A percentile compares a stretch with the other conserved stretches of the same genome.
phyloP scores from a whole-genome alignment of 345 rosid species.

The Eucalyptus cloeziana region DNA sequence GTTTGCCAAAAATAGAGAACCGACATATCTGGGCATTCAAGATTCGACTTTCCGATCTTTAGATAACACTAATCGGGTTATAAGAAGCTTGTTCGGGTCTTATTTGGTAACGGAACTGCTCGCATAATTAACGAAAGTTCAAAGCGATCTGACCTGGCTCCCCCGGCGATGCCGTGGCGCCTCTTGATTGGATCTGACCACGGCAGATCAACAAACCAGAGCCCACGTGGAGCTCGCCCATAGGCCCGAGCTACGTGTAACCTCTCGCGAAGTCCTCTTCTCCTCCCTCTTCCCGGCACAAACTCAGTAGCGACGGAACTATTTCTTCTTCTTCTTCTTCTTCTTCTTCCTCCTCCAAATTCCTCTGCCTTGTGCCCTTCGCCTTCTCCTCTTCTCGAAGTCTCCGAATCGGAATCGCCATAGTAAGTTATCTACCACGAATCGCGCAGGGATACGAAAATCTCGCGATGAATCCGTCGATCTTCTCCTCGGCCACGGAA shows the following conservation, averaged over 20 bases:
- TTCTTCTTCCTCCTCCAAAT: neutral
- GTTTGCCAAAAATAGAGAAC: neutral
- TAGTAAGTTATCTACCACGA: neutral
- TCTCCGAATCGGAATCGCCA: neutral
- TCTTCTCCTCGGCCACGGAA: constrained; percentile 32
- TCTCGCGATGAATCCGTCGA: neutral
- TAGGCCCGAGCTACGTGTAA: constrained; percentile 45
- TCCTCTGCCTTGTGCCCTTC: neutral
- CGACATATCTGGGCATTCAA: neutral
- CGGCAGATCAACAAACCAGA: neutral
- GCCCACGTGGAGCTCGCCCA: constrained; percentile 24
- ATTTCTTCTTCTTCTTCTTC: neutral
- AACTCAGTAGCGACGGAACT: neutral
- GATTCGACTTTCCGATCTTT: neutral
- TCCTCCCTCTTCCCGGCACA: neutral
- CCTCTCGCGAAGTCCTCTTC: neutral
- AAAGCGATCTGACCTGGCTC: constrained; percentile 1
- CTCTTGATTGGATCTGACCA: neutral
- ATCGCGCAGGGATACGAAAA: neutral
- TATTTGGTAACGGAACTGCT: neutral
- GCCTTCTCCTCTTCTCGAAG: neutral
- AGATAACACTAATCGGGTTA: neutral
- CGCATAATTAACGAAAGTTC: neutral
- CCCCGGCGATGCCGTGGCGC: constrained; percentile 17
- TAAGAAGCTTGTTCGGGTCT: neutral